Base-by-base conservation (phyloP, 257 asterid species). In the Schizonepeta tenuifolia region DNA sequence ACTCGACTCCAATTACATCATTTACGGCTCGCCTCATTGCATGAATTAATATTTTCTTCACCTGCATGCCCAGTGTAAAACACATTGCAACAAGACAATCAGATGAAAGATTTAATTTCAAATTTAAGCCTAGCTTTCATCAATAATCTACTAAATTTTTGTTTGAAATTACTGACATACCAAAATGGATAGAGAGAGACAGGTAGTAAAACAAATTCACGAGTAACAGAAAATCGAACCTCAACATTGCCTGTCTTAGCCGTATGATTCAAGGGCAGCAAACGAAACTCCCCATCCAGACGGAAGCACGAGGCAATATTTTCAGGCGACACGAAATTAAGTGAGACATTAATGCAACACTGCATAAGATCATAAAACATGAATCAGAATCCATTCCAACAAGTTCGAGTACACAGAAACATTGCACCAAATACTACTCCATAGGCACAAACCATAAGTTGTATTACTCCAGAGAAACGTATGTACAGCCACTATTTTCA, bases 251-350 rank as follows among this genome's bases (percentile, higher is more conserved):
- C 84, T 75, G 71, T 81, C 70, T 82, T 77, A 35, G 86, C 84
- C 28, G 17, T 41, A 44, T 84, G 88, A 20, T 79, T 64, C 43
- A 31, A 41, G 65, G 88, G 88, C 60, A 84, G 83, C 69, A 62
- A 31, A 22, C 83, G 84, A 14, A 81, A 72, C 49, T 79, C 86
- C 36, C 81, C 81, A 5, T 81, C 74, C 80, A 84, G 69, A 62
- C 58, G 51, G 33, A 79, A 31, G 71, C 88, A 79, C 24, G 75
- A 65, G 1, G 28, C 31, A 59, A 81, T 76, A 75, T 69, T 84
- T 74, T 84, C 88, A 54, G 88, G 84, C 0, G 86, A 84, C 51
- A 81, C 81, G 43, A 84, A 84, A 67, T 79, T 86, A 55, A 79
- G 75, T 4, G 88, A 81, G 0, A 84, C 83, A 21, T 84, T 81